A percentile compares a stretch with the other conserved stretches of the same genome.
These are phyloP conservation scores for Bacterosira constricta DNA, from an alignment of 108 stramenopile species.

Conservation along the genomic window DNA sequence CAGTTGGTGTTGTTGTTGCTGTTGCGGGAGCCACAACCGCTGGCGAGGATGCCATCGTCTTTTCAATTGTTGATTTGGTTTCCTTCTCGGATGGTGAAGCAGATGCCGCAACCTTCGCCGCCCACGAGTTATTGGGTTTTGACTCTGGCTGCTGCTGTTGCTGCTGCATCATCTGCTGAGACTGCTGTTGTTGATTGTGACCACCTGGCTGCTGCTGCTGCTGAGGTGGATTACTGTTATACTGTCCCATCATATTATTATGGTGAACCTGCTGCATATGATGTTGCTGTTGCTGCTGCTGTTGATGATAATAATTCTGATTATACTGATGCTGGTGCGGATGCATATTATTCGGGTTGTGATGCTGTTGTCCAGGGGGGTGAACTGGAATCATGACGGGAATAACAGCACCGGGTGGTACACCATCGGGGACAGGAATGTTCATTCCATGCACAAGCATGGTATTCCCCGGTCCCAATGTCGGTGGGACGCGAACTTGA, in stretches of 20 bases:
- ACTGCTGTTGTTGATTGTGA: background rate
- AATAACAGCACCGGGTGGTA: conserved; percentile 67
- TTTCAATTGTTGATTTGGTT: background rate
- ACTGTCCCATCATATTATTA: background rate
- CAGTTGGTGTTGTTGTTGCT: background rate
- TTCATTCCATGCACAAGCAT: conserved; percentile 69
- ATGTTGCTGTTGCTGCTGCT: background rate
- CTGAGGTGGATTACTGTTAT: background rate
- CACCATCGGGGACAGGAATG: conserved; percentile 66
- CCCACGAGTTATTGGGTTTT: background rate
- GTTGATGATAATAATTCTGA: background rate
- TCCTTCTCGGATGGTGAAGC: background rate
- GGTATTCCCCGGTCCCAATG: conserved; percentile 55
- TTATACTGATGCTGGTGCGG: conserved; percentile 3
- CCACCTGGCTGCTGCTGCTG: background rate
- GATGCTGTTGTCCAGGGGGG: background rate
- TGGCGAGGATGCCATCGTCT: background rate
- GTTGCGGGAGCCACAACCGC: background rate
- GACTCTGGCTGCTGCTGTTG: background rate
- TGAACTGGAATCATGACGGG: conserved; percentile 71
- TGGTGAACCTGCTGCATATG: conserved; percentile 6
- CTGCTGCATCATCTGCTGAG: background rate
- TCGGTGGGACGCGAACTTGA: conserved; percentile 68
- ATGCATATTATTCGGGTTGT: conserved; percentile 14
- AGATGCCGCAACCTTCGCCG: background rate